Percentiles rank a stretch among this genome's conserved stretches.
These are phyloP conservation scores for Chrysosporium keratinophilum DNA, from an alignment of 2,329 filamentous ascomycete genomes.

Conservation along the genomic window DNA sequence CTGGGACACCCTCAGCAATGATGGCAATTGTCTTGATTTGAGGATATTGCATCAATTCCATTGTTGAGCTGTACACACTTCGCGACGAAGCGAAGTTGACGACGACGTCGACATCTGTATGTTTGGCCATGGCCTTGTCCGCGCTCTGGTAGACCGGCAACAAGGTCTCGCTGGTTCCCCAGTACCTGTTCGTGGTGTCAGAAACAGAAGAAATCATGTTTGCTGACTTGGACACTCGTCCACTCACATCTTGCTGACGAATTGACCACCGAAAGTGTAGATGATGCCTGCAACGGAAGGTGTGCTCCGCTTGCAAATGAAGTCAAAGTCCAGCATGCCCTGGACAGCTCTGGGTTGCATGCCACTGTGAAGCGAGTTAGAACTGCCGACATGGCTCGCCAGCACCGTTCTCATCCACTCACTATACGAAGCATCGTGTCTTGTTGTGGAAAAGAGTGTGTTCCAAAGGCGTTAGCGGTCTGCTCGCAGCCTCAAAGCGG, in stretches of 20 bases:
- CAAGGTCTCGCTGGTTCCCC: slow-evolving; percentile 98
- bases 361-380: slow-evolving; percentile 45
- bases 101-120: slow-evolving; percentile 90
- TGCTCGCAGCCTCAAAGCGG: slow-evolving; percentile 86
- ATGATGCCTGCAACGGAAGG: slow-evolving; percentile 98
- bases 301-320: slow-evolving; percentile 98
- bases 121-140: slow-evolving; percentile 87
- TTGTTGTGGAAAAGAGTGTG: slow-evolving; percentile 98
- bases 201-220: slow-evolving; percentile 4
- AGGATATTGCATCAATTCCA: slow-evolving; percentile 95
- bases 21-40: slow-evolving; percentile 99
- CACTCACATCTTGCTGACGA: slow-evolving; percentile 94
- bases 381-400: neutral
- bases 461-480: slow-evolving; percentile 77
- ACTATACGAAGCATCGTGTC: slow-evolving; percentile 99
- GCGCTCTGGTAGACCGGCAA: slow-evolving; percentile 96
- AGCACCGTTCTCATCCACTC: slow-evolving; percentile 28
- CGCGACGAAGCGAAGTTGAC: slow-evolving; percentile 99
- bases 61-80: slow-evolving; percentile 95
- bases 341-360: slow-evolving; percentile 90
- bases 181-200: slow-evolving; percentile 54
- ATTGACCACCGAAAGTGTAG: slow-evolving; percentile 99
- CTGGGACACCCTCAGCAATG: slow-evolving; percentile 97
- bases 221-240: neutral
- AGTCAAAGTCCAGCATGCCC: slow-evolving; percentile 98